A percentile compares a stretch with the other conserved stretches of the same genome.
Conservation (phyloP, 345 rosid species). For the Lepidium africanum region DNA sequence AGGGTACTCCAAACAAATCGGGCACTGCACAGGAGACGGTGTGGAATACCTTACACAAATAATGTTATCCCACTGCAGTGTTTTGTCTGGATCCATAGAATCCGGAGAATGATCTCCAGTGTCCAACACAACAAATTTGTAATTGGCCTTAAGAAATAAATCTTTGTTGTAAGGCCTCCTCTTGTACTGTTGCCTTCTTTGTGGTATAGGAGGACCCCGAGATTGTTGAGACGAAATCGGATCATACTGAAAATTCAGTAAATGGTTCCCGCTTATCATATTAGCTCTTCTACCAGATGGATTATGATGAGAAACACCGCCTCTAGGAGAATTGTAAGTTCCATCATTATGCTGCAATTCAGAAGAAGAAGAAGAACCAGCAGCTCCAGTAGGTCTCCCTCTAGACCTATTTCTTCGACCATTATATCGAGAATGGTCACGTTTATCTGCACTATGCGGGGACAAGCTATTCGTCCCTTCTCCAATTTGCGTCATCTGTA, state of each 20-base stretch:
- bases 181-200: conserved; percentile 53
- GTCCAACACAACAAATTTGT: conserved; percentile 84
- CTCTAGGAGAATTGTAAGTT: conserved; percentile 35
- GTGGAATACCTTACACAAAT: conserved; percentile 82
- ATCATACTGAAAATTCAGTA: conserved; percentile 90
- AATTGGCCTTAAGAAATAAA: conserved; percentile 92
- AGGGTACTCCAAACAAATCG: conserved; percentile 89
- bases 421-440: conserved; percentile 20
- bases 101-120: conserved; percentile 61
- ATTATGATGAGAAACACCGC: conserved; percentile 30
- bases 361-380: conserved; percentile 24
- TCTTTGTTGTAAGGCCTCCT: conserved; percentile 82
- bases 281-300: conserved; percentile 64
- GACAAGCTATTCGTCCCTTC: conserved; percentile 31
- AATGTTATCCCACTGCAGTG: conserved; percentile 84
- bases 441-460: conserved; percentile 25
- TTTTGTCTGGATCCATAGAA: conserved; percentile 83
- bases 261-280: conserved; percentile 68
- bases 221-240: conserved; percentile 60
- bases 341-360: conserved; percentile 33
- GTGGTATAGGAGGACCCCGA: conserved; percentile 44
- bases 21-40: conserved; percentile 77
- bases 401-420: conserved; percentile 35
- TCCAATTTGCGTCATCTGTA: conserved; percentile 52
- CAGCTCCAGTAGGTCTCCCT: conserved; percentile 40